These are phyloP conservation scores for Podila clonocystis DNA, from an alignment of 192 early-diverging fungal genomes.

Conservation along the genomic window DNA sequence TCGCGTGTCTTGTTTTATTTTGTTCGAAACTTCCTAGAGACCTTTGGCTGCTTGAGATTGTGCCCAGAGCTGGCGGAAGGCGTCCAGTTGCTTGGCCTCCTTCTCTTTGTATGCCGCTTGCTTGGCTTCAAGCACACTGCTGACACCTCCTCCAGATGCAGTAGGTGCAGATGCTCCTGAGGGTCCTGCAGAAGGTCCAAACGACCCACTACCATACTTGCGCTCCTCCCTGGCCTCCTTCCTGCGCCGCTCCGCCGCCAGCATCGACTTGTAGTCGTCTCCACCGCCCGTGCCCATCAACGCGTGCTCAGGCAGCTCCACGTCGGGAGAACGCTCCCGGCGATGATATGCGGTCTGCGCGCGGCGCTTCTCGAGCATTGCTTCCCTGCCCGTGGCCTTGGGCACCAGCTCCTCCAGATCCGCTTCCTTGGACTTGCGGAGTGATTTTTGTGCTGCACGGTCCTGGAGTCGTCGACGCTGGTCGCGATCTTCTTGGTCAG, in stretches of 20 bases:
- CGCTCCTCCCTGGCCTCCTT: conserved; percentile 32
- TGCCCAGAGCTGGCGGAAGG: conserved; percentile 38
- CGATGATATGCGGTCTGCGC: conserved; percentile 67
- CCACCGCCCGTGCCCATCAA: conserved; percentile 63
- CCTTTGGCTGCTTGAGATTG: conserved; percentile 37
- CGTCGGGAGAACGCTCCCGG: conserved; percentile 70
- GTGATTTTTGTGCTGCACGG: conserved; percentile 53
- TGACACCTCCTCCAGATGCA: background rate
- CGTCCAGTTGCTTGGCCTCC: conserved; percentile 46
- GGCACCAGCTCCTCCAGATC: conserved; percentile 75
- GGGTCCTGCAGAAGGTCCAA: background rate
- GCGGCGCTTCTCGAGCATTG: conserved; percentile 68
- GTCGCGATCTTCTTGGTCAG: conserved; percentile 59
- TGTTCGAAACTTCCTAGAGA: background rate
- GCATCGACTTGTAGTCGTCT: conserved; percentile 58
- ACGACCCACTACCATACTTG: background rate
- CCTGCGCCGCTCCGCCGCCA: conserved; percentile 20
- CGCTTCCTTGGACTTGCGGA: conserved; percentile 60
- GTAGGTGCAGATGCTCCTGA: background rate
- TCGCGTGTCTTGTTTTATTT: background rate
- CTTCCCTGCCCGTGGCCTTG: conserved; percentile 71
- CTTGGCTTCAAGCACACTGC: conserved; percentile 25
- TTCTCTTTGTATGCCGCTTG: conserved; percentile 38
- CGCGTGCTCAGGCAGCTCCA: conserved; percentile 69
- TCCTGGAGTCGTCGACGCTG: conserved; percentile 37